These are phyloP conservation scores for Epichloe baconii DNA, from an alignment of 2,329 filamentous ascomycete species.

Conservation along the genomic window DNA sequence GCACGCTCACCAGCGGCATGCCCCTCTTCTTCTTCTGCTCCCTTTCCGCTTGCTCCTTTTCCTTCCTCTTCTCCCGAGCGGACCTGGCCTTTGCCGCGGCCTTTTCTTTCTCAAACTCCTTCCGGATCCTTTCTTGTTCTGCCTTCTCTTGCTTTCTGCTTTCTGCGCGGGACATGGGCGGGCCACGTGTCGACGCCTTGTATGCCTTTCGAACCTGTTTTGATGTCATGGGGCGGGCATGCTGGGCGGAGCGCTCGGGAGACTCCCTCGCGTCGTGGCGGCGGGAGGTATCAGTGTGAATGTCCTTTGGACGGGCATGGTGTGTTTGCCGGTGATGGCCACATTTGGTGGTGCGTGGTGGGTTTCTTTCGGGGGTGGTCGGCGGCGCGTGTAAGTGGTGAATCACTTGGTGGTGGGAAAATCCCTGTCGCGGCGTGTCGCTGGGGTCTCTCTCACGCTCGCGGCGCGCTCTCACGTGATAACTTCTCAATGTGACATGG, in stretches of 20 bases:
- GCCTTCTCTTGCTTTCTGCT: conserved; percentile 25
- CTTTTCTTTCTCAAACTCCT: conserved; percentile 37
- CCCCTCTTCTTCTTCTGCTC: conserved; percentile 39
- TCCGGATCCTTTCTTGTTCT: conserved; percentile 42
- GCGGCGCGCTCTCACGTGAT: conserved; percentile 1
- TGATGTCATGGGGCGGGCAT: conserved; percentile 24
- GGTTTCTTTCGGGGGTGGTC: neutral
- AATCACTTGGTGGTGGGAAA: neutral
- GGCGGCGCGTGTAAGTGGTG: neutral
- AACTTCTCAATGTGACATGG: too few species aligned
- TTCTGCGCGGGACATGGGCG: conserved; percentile 28
- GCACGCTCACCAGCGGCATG: conserved; percentile 38
- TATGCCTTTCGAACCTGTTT: conserved; percentile 28
- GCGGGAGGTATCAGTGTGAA: conserved; percentile 30
- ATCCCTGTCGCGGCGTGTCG: neutral
- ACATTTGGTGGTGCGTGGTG: neutral
- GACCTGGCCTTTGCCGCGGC: conserved; percentile 33
- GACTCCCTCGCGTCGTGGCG: conserved; percentile 2
- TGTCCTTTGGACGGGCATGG: conserved; percentile 28
- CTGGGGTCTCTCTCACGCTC: neutral
- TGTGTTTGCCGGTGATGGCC: conserved; percentile 6
- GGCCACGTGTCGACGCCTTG: conserved; percentile 19
- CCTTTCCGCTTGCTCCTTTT: conserved; percentile 35
- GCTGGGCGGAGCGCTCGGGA: neutral
- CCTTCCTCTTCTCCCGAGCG: conserved; percentile 41